These are phyloP conservation scores for Amanita pseudoporphyria DNA, from an alignment of 768 basidiomycete species.

Conservation along the genomic window DNA sequence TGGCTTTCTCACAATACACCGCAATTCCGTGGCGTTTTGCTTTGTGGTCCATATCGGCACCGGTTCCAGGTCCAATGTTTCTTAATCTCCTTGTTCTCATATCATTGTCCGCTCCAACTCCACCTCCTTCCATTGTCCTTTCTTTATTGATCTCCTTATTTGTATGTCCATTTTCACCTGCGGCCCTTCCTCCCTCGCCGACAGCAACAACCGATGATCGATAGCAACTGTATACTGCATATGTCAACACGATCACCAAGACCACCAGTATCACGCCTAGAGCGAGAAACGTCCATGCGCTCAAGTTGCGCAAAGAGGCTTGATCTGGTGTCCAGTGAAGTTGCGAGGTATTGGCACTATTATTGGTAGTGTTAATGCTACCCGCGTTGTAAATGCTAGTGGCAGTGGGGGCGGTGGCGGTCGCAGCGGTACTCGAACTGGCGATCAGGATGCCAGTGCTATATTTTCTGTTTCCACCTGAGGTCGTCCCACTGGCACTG, in stretches of 20 bases:
- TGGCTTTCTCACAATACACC: not conserved
- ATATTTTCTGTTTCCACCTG: no score
- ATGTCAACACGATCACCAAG: not conserved
- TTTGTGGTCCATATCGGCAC: no score
- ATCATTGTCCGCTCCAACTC: no score
- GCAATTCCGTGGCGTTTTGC: not conserved
- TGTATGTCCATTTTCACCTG: not conserved
- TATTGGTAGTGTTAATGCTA: not conserved
- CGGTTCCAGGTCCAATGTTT: not conserved
- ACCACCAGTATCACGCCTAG: not conserved
- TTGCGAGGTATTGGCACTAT: not conserved
- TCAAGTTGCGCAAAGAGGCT: not conserved
- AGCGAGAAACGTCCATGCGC: slow-evolving; percentile 3
- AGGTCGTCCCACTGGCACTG: no score
- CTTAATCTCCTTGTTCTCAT: not conserved
- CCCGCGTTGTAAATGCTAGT: no score
- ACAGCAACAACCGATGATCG: not conserved
- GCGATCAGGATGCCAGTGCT: no score
- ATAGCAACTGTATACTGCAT: not conserved
- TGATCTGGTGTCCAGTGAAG: not conserved
- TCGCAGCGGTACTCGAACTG: no score
- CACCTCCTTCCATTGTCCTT: not conserved
- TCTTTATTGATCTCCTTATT: not conserved
- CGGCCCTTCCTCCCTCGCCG: not conserved
- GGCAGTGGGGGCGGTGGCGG: not conserved